Evolutionary conservation across 2,329 filamentous ascomycete genomes (phyloP), one percentile per base, ranked within the genome.

Genomic region (Herpotrichia juniperi): DNA sequence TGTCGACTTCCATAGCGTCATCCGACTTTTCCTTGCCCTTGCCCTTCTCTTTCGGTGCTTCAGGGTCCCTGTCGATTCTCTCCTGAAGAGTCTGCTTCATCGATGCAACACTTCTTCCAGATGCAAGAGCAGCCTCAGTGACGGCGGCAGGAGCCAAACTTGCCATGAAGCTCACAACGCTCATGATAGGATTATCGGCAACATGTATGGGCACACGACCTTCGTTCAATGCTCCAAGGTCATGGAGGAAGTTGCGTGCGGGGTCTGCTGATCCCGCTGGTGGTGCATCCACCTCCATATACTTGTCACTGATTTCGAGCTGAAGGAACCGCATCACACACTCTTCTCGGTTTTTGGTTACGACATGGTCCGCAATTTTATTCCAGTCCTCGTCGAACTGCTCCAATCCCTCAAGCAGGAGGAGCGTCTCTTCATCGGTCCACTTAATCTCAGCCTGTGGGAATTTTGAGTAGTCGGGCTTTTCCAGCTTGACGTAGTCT

Each of bases 321-420:
- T 97, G 92, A 58, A 99, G 76, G 79, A 99, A 99, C 72, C 97
- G 94, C 64, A 97, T 83, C 14, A 97, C 93, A 72, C 94, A 99
- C 77, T 99, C 93, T 74, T 99, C 96, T 47, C 91, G 84, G 1
- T 92, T 96, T 54, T 93, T 87, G 2, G 91, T 96, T 43, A 90
- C 90, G 37, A 99, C 94, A 67, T 97, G 90, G 57, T 93, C 91
- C 1, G 96, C 50, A 60, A 99, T 93, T 65, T 91, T 86, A 51
- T 90, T 88, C 94, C 94, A 99, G 75, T 97, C 91, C 55, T 97
- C 93, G 59, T 97, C 93, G 64, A 93, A 96, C 63, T 89, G 85
- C 76, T 99, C 94, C 43, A 99, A 80, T 8, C 86, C 96, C 74
- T 99, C 94, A 6, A 99, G 83, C 31, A 99, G 83, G 44, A 92